Conservation (phyloP, 2,329 filamentous ascomycete species). For the Acephala macrosclerotiorum region DNA sequence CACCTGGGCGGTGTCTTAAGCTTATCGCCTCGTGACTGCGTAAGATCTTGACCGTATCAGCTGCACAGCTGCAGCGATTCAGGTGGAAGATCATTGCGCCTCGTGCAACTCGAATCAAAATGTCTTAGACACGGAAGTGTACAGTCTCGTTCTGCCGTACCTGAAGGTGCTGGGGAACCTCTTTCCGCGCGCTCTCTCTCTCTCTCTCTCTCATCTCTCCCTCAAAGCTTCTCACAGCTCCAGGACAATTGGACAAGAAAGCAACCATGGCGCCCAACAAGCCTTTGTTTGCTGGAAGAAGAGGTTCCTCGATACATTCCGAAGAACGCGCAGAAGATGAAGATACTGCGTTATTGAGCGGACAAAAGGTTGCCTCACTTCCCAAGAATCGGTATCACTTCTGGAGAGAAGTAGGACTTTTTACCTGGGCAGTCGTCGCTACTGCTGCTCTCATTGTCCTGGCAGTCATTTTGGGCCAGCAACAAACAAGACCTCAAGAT, state of each 20-base stretch:
- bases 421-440: constrained; percentile 83
- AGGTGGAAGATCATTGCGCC: background rate
- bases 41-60: background rate
- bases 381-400: constrained; percentile 54
- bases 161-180: constrained; percentile 1
- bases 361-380: constrained; percentile 36
- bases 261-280: constrained; percentile 35
- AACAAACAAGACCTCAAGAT: constrained; percentile 53
- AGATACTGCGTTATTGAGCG: constrained; percentile 47
- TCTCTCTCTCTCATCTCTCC: background rate
- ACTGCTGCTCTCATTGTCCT: constrained; percentile 81
- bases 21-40: constrained; percentile 18
- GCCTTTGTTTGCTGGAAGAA: constrained; percentile 46
- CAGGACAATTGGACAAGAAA: background rate
- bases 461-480: constrained; percentile 77
- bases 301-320: constrained; percentile 62
- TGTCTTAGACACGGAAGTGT: constrained; percentile 22
- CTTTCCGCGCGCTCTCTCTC: background rate
- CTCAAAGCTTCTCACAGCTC: background rate
- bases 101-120: constrained; percentile 13
- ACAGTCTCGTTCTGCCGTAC: background rate
- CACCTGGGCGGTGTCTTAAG: no score
- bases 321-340: constrained; percentile 59
- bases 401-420: constrained; percentile 79
- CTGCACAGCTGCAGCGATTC: background rate